Percentiles rank a stretch among this genome's conserved stretches.
phyloP scores from a whole-genome alignment of 768 basidiomycete genomes.

The Lepiota venenata region DNA sequence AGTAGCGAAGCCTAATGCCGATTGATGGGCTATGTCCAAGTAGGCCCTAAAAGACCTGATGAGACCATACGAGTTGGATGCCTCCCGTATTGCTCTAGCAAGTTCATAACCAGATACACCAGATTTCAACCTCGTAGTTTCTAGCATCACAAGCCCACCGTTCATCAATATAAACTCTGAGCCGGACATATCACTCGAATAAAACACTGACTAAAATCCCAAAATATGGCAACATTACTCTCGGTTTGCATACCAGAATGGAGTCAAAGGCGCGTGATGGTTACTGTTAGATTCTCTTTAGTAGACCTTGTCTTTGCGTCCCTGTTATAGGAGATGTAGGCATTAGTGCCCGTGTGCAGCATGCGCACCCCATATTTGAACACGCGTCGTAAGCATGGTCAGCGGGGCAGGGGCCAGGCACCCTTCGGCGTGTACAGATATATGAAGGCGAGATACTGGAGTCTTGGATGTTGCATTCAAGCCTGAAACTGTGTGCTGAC shows the following conservation, averaged over 20 bases:
- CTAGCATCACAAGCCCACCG: conserved; percentile 20
- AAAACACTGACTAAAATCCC: conserved; percentile 36
- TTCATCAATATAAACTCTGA: neutral
- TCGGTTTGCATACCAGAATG: neutral
- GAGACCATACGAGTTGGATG: conserved; percentile 45
- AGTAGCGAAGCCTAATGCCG: neutral
- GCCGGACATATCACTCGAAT: neutral
- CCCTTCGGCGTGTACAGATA: neutral
- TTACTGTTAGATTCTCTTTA: neutral
- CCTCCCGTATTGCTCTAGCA: conserved; percentile 37
- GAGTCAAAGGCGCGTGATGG: neutral
- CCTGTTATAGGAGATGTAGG: neutral
- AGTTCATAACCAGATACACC: conserved; percentile 37
- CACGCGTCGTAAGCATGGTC: conserved; percentile 1
- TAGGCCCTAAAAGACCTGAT: conserved; percentile 53
- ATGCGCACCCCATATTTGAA: neutral
- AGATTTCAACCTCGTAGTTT: conserved; percentile 31
- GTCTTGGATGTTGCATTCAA: neutral
- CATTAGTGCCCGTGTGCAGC: neutral
- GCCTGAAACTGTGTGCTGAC: neutral
- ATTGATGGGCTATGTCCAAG: conserved; percentile 36
- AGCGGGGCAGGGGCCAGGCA: neutral
- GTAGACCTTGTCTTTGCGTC: neutral
- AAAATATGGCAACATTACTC: conserved; percentile 34
- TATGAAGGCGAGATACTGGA: too few species aligned